Evolutionary conservation across 2,329 filamentous ascomycete genomes (phyloP), one percentile per base, ranked within the genome.

Genomic region (Fusarium succisae): DNA sequence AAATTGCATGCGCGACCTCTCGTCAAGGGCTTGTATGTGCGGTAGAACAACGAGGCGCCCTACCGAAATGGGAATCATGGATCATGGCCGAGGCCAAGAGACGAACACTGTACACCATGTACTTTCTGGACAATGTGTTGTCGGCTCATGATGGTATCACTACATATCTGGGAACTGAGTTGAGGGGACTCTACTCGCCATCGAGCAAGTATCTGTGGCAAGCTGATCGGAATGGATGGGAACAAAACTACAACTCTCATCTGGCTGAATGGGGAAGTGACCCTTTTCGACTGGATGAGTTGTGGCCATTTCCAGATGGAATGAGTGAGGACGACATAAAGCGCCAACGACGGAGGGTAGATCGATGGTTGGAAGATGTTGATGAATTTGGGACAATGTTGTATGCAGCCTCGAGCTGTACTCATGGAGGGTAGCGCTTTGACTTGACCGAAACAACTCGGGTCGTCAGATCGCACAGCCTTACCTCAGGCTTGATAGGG

Each of bases 361-460:
- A 87, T 35, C 77, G 75, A 24, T 90, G 88, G 88, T 63, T 90
- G 11, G 83, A 86, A 58, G 76, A 79, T 22, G 78, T 87, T 2
- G 88, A 90, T 73, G 87, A 88, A 55, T 89, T 85, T 76, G 87
- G 88, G 2, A 87, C 83, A 26, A 87, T 88, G 85, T 56, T 90
- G 2, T 89, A 87, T 70, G 82, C 85, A 0, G 84, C 88, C 1
- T 86, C 84, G 1, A 83, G 81, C 48, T 84, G 82, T 55, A 87
- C 85, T 1, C 84, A 88, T 73, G 83, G 79, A 5, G 76, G 73
- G 24, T 59, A 48, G 24, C n/a, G 28, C 18, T 47, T 55, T 43
- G 51, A 39, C 51, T n/a, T 41, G 1, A 30, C 17, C 20, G 51
- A 55, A 38, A 38, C 24, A 38, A 28, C 20, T 55, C 24, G 51